These are phyloP conservation scores for Blepharisma japonicum DNA, from an alignment of 73 alveolate genomes.

Conservation along the genomic window DNA sequence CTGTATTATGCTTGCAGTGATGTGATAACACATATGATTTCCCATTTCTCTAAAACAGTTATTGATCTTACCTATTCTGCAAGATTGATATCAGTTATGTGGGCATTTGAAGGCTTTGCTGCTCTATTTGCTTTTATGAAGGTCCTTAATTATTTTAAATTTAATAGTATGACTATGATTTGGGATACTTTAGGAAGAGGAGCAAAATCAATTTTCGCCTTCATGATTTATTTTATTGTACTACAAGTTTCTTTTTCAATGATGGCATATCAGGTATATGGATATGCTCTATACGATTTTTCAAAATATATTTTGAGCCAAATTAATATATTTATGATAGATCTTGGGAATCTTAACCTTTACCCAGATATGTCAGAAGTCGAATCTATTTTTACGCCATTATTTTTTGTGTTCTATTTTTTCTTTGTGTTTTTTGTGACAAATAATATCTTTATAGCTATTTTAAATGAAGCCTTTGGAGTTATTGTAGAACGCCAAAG, in stretches of 20 bases:
- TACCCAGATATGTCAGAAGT: conserved; percentile 2
- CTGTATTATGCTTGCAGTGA: background rate
- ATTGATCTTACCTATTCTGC: background rate
- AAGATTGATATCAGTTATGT: background rate
- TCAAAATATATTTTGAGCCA: background rate
- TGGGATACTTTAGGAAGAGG: conserved; percentile 29
- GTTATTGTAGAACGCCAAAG: background rate
- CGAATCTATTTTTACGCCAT: background rate
- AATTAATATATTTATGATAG: background rate
- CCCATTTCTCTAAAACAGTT: background rate
- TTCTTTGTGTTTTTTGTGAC: conserved; percentile 13
- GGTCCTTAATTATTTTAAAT: background rate
- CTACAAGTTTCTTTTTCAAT: background rate
- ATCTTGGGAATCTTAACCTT: background rate
- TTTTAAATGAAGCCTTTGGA: conserved; percentile 7
- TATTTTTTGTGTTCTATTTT: background rate
- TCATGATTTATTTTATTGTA: background rate
- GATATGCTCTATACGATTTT: background rate
- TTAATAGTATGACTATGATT: conserved; percentile 18
- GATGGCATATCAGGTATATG: conserved; percentile 7
- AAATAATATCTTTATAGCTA: background rate
- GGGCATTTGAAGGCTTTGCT: conserved; percentile 12
- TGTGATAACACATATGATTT: background rate
- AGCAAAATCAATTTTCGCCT: conserved; percentile 24
- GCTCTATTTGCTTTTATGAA: background rate